phyloP scores from a whole-genome alignment of 768 basidiomycete genomes.

The Rhizopogon sp. region DNA sequence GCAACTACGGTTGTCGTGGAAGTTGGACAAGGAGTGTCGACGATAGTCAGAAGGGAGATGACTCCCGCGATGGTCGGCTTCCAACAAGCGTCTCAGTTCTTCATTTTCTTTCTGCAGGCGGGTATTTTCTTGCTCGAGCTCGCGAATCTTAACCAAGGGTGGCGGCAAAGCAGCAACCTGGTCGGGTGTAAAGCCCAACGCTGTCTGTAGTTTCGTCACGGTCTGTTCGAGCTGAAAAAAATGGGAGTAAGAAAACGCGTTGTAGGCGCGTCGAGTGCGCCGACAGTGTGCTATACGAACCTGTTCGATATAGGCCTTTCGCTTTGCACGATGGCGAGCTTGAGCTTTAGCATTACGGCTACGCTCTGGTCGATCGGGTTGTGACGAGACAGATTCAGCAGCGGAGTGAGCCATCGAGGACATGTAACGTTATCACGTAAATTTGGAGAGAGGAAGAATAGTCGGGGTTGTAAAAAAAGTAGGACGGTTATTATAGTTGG shows the following conservation, averaged over 20 bases:
- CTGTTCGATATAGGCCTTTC: slow-evolving; percentile 92
- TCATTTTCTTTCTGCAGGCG: slow-evolving; percentile 70
- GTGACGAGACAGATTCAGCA: slow-evolving; percentile 34
- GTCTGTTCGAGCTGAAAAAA: slow-evolving; percentile 69
- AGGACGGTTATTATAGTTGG: slow-evolving; percentile 32
- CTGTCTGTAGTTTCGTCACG: slow-evolving; percentile 78
- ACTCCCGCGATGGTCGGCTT: slow-evolving; percentile 32
- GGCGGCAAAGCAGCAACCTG: slow-evolving; percentile 71
- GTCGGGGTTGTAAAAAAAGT: slow-evolving; percentile 44
- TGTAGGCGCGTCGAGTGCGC: slow-evolving; percentile 1
- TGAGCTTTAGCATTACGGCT: slow-evolving; percentile 87
- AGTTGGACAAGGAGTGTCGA: slow-evolving; percentile 40
- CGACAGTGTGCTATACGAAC: slow-evolving; percentile 31
- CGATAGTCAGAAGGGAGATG: slow-evolving; percentile 40
- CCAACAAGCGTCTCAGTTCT: slow-evolving; percentile 65
- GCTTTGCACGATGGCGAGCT: slow-evolving; percentile 85
- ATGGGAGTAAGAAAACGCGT: slow-evolving; percentile 5
- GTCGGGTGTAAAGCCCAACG: slow-evolving; percentile 67
- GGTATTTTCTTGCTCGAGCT: slow-evolving; percentile 77
- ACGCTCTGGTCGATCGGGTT: slow-evolving; percentile 67
- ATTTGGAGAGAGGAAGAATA: slow-evolving; percentile 31
- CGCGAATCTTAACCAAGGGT: slow-evolving; percentile 69
- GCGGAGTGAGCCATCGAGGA: slow-evolving; percentile 55
- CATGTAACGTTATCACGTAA: slow-evolving; percentile 48
- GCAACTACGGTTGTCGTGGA: slow-evolving; percentile 43